Base-by-base conservation (phyloP, 495 filamentous ascomycete genomes). In the Penicillium angulare region DNA sequence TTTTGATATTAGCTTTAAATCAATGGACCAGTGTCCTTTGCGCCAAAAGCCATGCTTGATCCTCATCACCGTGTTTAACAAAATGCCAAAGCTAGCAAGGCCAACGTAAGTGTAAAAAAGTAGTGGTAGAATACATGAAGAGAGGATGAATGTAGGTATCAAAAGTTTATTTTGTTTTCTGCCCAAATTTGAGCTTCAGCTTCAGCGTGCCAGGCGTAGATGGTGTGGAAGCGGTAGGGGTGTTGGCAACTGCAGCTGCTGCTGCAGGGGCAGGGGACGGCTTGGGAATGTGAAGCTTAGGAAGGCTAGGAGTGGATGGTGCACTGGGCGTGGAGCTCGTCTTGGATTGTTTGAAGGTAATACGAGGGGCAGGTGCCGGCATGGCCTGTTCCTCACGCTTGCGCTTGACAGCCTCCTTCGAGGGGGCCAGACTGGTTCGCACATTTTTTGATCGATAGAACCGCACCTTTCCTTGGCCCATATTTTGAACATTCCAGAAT, bases 401-500 rank as follows among this genome's bases (percentile, higher is more conserved):
- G 48, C 73, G 72, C 49, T 76, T 76, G 35, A 56, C 33, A 32
- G 61, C 33, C 29, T 70, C 69, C 47, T 72, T 73, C 4, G 64
- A 56, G 0, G 68, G 60, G 17, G 33, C 46, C 20, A 73, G 56
- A 12, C 56, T 64, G 32, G 64, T 69, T 13, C 72, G 66, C 16
- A 66, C 40, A 29, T 59, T 55, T 22, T 39, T 58, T 23, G 73
- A 73, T 39, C 54, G 57, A 56, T 48, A 66, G 62, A 77, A 77
- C 20, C 62, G 72, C 32, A 77, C 36, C 33, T 72, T 59, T n/a
- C 69, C 72, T 53, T 69, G 21, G n/a, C 86, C 86, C 18, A 80
- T 46, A 48, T 91, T 76, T 43, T 78, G 68, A 40, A 80, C 84
- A 39, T 68, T 79, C 83, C 87, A 95, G 66, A 82, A 85, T 8